Base-by-base conservation (phyloP, 768 basidiomycete species). In the Astraeus odoratus region DNA sequence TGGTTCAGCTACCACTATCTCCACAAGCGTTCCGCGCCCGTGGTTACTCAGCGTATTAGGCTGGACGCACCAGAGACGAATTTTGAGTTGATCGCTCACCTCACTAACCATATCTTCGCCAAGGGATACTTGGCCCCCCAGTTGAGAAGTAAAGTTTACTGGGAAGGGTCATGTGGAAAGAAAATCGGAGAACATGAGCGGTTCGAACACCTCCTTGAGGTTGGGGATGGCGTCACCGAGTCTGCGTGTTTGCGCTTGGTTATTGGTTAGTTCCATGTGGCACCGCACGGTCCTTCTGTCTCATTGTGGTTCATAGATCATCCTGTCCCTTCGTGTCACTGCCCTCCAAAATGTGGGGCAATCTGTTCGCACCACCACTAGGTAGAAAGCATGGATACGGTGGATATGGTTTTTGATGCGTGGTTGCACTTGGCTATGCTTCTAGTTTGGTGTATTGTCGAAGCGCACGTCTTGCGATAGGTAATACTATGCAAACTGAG, bases 31-130 rank as follows among this genome's bases (percentile, higher is more conserved):
- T 49, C 39, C 15, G 55, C 57, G 3, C 61, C 63, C 25, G 53
- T 59, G 15, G 66, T 71, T 27, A 60, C 63, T n/a, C 75, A 75
- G 51, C 71, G 71, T 25, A 50, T 74, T 49, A 70, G 67, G 56
- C 61, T 74, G 30, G 63, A 67, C 30, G 47, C 49, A 31, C 50
- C 52, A 0, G 57, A 64, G 30, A 50, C 49, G 26, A 67, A 58
- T 52, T 57, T 69, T 41, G 71, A 70, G 48, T 57, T 61, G 20
- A 48, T 75, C 18, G 71, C 71, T n/a, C 67, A 75, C 44, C 51
- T 75, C 44, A 74, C 72, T 41, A 76, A 75, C 62, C 48, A 74
- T 46, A 61, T 75, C 51, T 76, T 76, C 57, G 49, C 39, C 19
- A 61, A 63, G 27, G 67, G 68, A 1, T 76, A 65, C 42, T 55